Evolutionary conservation across 2,329 filamentous ascomycete species (phyloP).

Genomic region (Fonsecaea erecta): DNA sequence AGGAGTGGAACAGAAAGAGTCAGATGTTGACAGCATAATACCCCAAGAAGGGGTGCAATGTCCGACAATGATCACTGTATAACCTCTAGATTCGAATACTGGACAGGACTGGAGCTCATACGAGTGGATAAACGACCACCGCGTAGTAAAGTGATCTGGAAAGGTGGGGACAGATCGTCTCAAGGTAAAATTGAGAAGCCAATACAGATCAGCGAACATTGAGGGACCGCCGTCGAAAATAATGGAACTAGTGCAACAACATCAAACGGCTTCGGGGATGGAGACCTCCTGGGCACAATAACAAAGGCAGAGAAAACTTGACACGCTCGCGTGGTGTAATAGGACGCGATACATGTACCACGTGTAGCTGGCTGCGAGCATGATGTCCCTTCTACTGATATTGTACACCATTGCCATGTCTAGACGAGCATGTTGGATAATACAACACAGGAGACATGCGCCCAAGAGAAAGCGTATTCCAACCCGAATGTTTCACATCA

Average conservation of each 20-base stretch:
- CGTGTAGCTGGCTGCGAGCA: background rate
- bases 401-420: background rate
- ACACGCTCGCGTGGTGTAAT: background rate
- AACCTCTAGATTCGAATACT: background rate
- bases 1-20: background rate
- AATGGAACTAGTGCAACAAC: background rate
- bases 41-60: background rate
- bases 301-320: background rate
- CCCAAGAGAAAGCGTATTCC: background rate
- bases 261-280: background rate
- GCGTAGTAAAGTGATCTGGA: background rate
- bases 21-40: background rate
- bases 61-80: background rate
- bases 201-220: background rate
- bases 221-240: background rate
- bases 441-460: background rate
- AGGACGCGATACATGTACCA: background rate
- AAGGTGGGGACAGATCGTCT: background rate
- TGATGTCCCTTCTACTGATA: background rate
- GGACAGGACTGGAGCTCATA: background rate
- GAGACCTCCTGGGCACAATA: background rate
- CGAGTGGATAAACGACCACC: background rate
- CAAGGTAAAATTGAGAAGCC: background rate
- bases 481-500: background rate
- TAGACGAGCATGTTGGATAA: background rate